These are phyloP conservation scores for Saturnispora zaruensis DNA, from an alignment of 805 yeast species.

Conservation along the genomic window DNA sequence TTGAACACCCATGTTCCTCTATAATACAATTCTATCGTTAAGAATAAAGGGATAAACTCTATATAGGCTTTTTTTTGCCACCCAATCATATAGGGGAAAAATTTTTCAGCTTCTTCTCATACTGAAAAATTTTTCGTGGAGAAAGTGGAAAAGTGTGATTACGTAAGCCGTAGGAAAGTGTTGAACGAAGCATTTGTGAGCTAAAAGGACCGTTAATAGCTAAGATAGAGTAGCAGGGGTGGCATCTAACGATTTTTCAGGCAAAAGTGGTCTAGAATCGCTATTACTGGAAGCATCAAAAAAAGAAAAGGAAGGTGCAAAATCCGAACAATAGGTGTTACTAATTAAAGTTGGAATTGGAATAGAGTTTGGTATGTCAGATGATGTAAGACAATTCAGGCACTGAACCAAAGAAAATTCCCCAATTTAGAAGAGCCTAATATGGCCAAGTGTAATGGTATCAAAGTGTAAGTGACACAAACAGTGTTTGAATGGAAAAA, in stretches of 20 bases:
- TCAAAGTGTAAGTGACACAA: too few species aligned
- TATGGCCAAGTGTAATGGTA: too few species aligned
- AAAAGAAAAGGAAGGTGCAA: background rate
- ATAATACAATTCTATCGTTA: background rate
- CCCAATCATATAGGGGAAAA: background rate
- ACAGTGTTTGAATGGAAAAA: too few species aligned
- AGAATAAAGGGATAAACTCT: background rate
- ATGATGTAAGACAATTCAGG: background rate
- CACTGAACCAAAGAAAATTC: too few species aligned
- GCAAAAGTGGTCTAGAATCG: background rate
- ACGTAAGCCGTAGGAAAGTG: background rate
- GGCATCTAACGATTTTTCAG: background rate
- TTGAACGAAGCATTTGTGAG: background rate
- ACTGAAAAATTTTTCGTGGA: background rate
- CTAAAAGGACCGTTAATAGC: background rate
- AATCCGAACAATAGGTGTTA: background rate
- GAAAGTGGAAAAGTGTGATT: background rate
- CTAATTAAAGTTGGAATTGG: background rate
- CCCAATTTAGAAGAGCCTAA: too few species aligned
- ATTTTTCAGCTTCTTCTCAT: background rate
- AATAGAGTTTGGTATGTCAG: background rate
- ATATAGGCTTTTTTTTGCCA: background rate
- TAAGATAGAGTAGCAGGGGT: background rate
- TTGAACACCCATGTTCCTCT: constrained; percentile 13
- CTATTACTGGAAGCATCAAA: background rate